Conservation (phyloP, 169 alveolate genomes). For the Theileria sp. region DNA sequence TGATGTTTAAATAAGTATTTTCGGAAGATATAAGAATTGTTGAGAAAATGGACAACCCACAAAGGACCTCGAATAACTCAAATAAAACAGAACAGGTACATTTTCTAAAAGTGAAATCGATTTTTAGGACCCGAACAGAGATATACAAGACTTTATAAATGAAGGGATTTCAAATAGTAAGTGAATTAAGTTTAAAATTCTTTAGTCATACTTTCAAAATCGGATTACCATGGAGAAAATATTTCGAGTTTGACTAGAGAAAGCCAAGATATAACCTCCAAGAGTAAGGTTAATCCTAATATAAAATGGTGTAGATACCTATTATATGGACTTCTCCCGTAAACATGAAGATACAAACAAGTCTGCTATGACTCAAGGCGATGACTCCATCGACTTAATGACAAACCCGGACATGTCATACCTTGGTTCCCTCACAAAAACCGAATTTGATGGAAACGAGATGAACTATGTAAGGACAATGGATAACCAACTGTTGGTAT, state of each 20-base stretch:
- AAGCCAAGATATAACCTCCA: not conserved
- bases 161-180: conserved; percentile 19
- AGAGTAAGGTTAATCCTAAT: not conserved
- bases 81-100: not conserved
- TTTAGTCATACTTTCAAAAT: not conserved
- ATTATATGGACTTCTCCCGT: not conserved
- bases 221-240: conserved; percentile 6
- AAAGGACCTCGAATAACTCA: not conserved
- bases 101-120: not conserved
- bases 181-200: not conserved
- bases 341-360: conserved; percentile 1
- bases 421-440: not conserved
- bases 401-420: conserved; percentile 7
- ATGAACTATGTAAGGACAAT: not conserved
- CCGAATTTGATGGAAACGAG: not conserved
- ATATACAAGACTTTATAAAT: conserved; percentile 5
- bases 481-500: not conserved
- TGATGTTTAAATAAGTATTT: not conserved
- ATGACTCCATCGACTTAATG: not conserved
- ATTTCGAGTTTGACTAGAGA: not conserved
- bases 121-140: conserved; percentile 4
- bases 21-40: not conserved
- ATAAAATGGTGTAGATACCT: not conserved
- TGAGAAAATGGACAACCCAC: conserved; percentile 7
- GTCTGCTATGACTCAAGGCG: not conserved